Evolutionary conservation across 495 filamentous ascomycete genomes (phyloP).

Genomic region (Penicillium fimorum): DNA sequence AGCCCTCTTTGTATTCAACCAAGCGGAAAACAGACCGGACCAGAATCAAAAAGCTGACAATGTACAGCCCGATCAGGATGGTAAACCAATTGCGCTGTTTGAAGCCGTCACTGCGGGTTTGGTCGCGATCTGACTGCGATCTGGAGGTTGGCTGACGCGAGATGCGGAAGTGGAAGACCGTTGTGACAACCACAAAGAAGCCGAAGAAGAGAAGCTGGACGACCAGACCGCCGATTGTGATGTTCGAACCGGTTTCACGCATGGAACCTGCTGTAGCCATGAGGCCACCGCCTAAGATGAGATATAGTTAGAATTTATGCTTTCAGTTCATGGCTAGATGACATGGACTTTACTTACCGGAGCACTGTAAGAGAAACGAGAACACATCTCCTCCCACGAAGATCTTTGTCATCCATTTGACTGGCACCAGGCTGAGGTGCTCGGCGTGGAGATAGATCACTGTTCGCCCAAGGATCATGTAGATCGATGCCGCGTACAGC

Average conservation of each 20-base stretch:
- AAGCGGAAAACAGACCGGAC: conserved; percentile 61
- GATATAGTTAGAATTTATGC: not conserved
- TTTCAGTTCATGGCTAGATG: not conserved
- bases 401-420: conserved; percentile 37
- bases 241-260: conserved; percentile 33
- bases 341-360: conserved; percentile 16
- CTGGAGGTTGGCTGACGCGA: conserved; percentile 17
- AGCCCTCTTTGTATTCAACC: conserved; percentile 60
- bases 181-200: conserved; percentile 41
- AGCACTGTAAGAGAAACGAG: conserved; percentile 32
- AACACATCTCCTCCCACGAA: conserved; percentile 41
- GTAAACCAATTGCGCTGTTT: conserved; percentile 47
- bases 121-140: conserved; percentile 14
- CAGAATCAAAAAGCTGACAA: conserved; percentile 53
- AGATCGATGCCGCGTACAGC: conserved; percentile 55
- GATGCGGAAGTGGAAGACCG: conserved; percentile 41
- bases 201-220: conserved; percentile 47
- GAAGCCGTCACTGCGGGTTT: conserved; percentile 14
- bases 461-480: conserved; percentile 59
- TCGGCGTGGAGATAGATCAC: conserved; percentile 48
- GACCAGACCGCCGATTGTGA: conserved; percentile 46
- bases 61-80: conserved; percentile 53
- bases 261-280: conserved; percentile 17
- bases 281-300: conserved; percentile 19
- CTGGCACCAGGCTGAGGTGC: conserved; percentile 18